Base-by-base conservation (phyloP, 2,329 filamentous ascomycete genomes). In the Bipolaris gigantea region DNA sequence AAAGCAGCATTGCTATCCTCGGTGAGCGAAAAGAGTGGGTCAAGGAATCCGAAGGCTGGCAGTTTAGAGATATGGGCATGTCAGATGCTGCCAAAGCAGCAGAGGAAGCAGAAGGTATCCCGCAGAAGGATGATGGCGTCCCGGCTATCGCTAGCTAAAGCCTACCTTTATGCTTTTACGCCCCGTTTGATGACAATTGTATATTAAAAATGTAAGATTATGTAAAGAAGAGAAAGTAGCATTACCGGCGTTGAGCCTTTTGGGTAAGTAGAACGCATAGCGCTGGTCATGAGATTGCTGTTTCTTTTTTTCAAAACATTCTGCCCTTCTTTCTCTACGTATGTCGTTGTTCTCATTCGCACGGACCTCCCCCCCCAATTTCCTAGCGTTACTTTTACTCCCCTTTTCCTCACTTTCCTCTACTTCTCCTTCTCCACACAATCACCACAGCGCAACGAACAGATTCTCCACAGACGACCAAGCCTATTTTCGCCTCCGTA, bases 1-100 rank as follows among this genome's bases (percentile, higher is more conserved):
- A 85, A 57, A 86, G 86, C 53, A 84, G 85, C 48, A 79, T 87
- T 21, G 85, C 88, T 19, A 88, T 97, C 58, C 80, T 99, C 4
- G 93, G 93, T 34, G 88, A 93, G 78, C 89, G 87, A 77, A 90
- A 89, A 72, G 81, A 87, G 10, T 96, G 90, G 87, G 84, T 88
- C 21, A 70, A 59, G 18, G 72, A 76, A 32, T 70, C 73, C 23
- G 86, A 90, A 62, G 81, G 79, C 21, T 97, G 93, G 93, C 83
- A 84, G 48, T 79, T 91, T 23, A 84, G 85, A 56, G 89, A 93
- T 71, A 85, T 96, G 77, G 83, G 81, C 6, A 87, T 92, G 70
- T 38, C 51, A 1, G 50, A 54, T n/a, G 44, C 46, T n/a, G 46
- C 45, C 10, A 50, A 50, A 33, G 67, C 67, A 6, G 51, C 48